Base-by-base conservation (phyloP, 2,329 filamentous ascomycete genomes). In the Ophiostoma australiae region DNA sequence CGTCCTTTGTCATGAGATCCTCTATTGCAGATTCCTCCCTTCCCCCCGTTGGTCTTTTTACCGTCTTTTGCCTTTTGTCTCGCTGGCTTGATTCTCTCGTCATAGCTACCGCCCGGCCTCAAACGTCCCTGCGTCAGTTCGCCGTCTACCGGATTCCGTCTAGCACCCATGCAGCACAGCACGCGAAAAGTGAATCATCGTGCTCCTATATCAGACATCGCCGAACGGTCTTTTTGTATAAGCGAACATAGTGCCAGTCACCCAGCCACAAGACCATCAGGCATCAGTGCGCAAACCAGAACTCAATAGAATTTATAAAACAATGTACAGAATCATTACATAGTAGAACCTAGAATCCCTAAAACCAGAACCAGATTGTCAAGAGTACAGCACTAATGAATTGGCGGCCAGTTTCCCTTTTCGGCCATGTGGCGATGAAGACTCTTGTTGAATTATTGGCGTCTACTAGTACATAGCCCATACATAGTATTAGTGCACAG, bases 341-440 rank as follows among this genome's bases (percentile, higher is more conserved):
- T 31, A 31, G 3, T 31, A 31, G 27, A 31, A 31, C 27, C 1
- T 31, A 31, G 27, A 31, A 31, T 31, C 27, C 1, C 37, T 39
- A 37, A 10, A 37, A 37, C 35, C 35, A 39, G 37, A 39, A 11
- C 37, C 11, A 39, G 5, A 3, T 31, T 31, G 27, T 31, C 37
- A 39, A 39, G 37, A 39, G 11, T 39, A 7, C 37, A 39, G 37
- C 10, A 39, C 10, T 39, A 39, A 39, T 48, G 17, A 17, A 48
- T 48, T 48, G 52, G 58, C 58, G 58, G 58, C 27, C 58, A 33
- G 27, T 63, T 63, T 63, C 58, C 58, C 13, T 33, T 63, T 63
- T 63, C 13, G 58, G 58, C 58, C 13, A 31, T 63, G 58, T 33
- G 58, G 58, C 58, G 58, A 58, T 58, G 52, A 58, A 58, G 52